These are phyloP conservation scores for Vigna mungo DNA, from an alignment of 306 rosid genomes.

Conservation along the genomic window DNA sequence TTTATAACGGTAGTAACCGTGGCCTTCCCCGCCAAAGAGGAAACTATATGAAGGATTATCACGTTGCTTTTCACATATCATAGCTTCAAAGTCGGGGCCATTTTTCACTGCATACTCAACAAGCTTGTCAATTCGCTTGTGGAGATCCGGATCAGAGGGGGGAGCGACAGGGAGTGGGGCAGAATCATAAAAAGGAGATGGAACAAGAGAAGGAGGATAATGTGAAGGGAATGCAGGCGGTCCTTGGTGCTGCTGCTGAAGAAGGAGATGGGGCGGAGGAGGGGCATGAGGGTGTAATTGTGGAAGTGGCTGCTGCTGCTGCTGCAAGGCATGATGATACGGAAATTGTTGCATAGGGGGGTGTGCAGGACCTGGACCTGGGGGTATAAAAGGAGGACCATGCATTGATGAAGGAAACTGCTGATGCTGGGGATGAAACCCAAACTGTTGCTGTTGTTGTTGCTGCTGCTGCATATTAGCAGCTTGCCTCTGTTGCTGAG, in stretches of 20 bases:
- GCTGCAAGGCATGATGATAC: slow-evolving; percentile 71
- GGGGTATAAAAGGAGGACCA: slow-evolving; percentile 83
- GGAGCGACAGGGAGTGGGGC: slow-evolving; percentile 76
- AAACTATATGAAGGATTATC: slow-evolving; percentile 93
- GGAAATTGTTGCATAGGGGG: slow-evolving; percentile 85
- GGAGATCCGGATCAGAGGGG: slow-evolving; percentile 93
- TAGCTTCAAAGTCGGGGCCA: slow-evolving; percentile 96
- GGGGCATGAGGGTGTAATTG: slow-evolving; percentile 70
- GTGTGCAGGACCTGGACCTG: slow-evolving; percentile 85
- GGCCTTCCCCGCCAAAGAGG: slow-evolving; percentile 97
- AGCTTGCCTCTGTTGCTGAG: slow-evolving; percentile 81
- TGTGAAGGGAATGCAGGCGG: slow-evolving; percentile 72
- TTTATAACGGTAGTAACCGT: slow-evolving; percentile 81
- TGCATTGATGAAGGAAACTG: slow-evolving; percentile 81
- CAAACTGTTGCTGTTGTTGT: slow-evolving; percentile 71
- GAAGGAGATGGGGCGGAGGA: slow-evolving; percentile 73
- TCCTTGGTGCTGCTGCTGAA: slow-evolving; percentile 78
- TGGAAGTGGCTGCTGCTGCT: slow-evolving; percentile 55
- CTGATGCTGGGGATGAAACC: slow-evolving; percentile 88
- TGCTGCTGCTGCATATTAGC: slow-evolving; percentile 64
- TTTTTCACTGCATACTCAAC: slow-evolving; percentile 89
- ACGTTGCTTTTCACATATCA: slow-evolving; percentile 92
- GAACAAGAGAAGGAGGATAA: slow-evolving; percentile 65
- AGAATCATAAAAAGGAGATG: slow-evolving; percentile 70
- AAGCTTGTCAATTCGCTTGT: slow-evolving; percentile 88